Percentiles rank a stretch among this genome's conserved stretches.
Evolutionary conservation across 108 stramenopile genomes (phyloP).

Genomic region (Chaetoceros tenuissimus): DNA sequence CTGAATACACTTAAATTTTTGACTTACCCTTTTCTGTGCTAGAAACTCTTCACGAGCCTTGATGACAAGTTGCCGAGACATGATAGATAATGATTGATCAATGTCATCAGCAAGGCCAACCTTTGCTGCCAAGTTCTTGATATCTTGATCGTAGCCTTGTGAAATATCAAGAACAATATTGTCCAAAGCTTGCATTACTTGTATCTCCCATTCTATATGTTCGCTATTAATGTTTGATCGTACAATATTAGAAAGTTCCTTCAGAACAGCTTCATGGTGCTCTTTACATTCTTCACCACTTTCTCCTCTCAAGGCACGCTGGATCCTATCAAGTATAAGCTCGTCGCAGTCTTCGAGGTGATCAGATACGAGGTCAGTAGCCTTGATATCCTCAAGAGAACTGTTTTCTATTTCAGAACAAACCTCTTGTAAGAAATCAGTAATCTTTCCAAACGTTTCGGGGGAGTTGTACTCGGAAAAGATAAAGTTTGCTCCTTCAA

Average conservation of each 20-base stretch:
- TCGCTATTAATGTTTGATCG: neutral
- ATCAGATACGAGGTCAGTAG: neutral
- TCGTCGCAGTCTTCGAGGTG: neutral
- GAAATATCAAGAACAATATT: too few relatives aligned
- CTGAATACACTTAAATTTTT: too few relatives aligned
- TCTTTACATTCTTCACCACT: neutral
- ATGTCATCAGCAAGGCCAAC: neutral
- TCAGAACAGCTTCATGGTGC: neutral
- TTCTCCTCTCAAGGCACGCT: neutral
- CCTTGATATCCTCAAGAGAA: neutral
- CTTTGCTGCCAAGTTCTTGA: too few relatives aligned
- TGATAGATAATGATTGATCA: neutral
- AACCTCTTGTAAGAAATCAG: neutral
- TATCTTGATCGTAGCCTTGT: too few relatives aligned
- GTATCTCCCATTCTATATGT: neutral
- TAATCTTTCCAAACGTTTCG: neutral
- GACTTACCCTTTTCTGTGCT: slow-evolving; percentile 15
- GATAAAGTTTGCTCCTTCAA: neutral
- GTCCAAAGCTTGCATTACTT: neutral
- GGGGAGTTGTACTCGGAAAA: neutral
- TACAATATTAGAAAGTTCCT: neutral
- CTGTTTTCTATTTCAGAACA: neutral
- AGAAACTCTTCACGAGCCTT: slow-evolving; percentile 26
- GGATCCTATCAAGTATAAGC: neutral
- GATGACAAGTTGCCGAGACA: neutral